A percentile compares a stretch with the other conserved stretches of the same genome.
phyloP scores from a whole-genome alignment of 2,329 filamentous ascomycete genomes.

The Xylaria sp. region DNA sequence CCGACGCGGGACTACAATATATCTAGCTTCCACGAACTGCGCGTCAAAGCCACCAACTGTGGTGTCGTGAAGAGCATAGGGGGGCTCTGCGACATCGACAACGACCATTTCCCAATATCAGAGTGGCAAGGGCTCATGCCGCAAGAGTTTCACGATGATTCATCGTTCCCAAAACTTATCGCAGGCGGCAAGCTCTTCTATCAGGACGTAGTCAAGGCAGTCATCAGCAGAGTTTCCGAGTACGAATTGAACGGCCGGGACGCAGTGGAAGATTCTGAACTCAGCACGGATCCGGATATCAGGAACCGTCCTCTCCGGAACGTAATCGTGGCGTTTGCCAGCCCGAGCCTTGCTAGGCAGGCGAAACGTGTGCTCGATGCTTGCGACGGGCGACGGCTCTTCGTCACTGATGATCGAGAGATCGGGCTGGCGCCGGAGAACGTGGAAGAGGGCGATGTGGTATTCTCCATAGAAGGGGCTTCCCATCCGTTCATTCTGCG shows the following conservation, averaged over 20 bases:
- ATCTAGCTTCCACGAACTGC: neutral
- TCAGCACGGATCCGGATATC: neutral
- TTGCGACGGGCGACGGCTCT: neutral
- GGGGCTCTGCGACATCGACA: neutral
- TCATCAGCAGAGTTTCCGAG: neutral
- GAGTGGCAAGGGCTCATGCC: neutral
- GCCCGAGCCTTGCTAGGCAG: neutral
- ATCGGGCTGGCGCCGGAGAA: conserved; percentile 1
- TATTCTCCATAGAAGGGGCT: neutral
- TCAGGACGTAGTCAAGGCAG: neutral
- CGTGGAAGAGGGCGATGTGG: neutral
- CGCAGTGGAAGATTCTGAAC: neutral
- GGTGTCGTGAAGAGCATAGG: neutral
- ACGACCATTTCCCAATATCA: neutral
- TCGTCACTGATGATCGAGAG: neutral
- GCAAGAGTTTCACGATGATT: neutral
- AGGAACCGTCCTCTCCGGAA: neutral
- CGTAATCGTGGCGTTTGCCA: neutral
- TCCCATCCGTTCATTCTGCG: neutral
- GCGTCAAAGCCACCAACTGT: neutral
- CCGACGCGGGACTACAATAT: neutral
- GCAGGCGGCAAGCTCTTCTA: neutral
- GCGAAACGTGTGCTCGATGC: neutral
- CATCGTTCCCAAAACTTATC: neutral
- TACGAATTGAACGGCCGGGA: neutral